A percentile compares a stretch with the other conserved stretches of the same genome.
Evolutionary conservation across 1,284 basidiomycete species (phyloP).

Genomic region (Leucocoprinus gongylophorus): DNA sequence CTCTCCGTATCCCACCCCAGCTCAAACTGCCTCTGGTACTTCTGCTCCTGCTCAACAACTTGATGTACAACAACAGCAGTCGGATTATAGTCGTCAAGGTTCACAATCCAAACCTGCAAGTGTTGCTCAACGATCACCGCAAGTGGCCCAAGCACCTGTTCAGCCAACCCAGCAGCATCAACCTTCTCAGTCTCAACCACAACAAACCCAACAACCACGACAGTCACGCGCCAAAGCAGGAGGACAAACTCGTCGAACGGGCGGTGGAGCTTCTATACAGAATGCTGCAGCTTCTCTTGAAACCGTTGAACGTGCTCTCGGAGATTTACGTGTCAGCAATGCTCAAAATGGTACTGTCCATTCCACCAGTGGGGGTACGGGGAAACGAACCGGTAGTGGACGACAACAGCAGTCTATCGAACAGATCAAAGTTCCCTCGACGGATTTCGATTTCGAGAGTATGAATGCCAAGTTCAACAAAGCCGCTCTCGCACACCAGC

Average conservation of each 20-base stretch:
- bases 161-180: conserved; percentile 13
- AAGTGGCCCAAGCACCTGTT: conserved; percentile 10
- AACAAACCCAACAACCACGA: conserved; percentile 15
- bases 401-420: conserved; percentile 14
- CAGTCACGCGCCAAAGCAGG: conserved; percentile 17
- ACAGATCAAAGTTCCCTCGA: conserved; percentile 53
- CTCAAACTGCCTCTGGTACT: conserved; percentile 2
- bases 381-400: conserved; percentile 25
- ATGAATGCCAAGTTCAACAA: conserved; percentile 76
- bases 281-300: conserved; percentile 70
- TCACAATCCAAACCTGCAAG: conserved; percentile 10
- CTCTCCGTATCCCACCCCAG: conserved; percentile 8
- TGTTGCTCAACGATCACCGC: conserved; percentile 10
- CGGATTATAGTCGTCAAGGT: conserved; percentile 10
- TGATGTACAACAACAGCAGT: conserved; percentile 6
- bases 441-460: conserved; percentile 71
- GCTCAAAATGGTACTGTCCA: conserved; percentile 32
- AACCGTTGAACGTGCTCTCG: conserved; percentile 72
- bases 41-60: conserved; percentile 12
- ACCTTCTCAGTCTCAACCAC: conserved; percentile 13
- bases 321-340: conserved; percentile 55
- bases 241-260: conserved; percentile 17
- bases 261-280: conserved; percentile 44
- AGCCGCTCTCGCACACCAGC: conserved; percentile 36
- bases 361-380: conserved; percentile 17